Conservation (phyloP, 805 yeast genomes). For the Cyberlindnera xylosilytica region DNA sequence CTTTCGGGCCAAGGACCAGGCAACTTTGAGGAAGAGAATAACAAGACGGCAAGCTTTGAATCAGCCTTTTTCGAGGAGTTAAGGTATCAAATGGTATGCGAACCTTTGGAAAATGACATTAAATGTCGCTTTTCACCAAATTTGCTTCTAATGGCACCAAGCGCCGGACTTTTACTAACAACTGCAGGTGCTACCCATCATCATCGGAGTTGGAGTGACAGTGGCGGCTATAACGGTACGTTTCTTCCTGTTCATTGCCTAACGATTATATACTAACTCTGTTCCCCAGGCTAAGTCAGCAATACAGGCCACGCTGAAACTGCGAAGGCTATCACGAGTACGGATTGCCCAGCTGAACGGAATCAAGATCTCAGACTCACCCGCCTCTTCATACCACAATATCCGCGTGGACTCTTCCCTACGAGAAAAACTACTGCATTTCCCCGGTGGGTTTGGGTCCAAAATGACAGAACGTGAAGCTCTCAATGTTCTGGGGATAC, state of each 20-base stretch:
- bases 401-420: constrained; percentile 21
- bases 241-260: constrained; percentile 6
- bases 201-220: constrained; percentile 55
- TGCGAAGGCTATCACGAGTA: constrained; percentile 30
- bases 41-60: too few relatives aligned
- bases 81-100: too few relatives aligned
- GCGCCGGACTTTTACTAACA: too few relatives aligned
- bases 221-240: constrained; percentile 45
- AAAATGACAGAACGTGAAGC: constrained; percentile 74
- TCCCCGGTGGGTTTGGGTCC: constrained; percentile 60
- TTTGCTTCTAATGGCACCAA: too few relatives aligned
- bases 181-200: constrained; percentile 37
- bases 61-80: too few relatives aligned
- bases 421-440: constrained; percentile 33
- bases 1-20: too few relatives aligned
- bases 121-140: too few relatives aligned
- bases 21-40: too few relatives aligned
- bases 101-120: too few relatives aligned
- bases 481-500: constrained; percentile 56
- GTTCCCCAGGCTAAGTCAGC: constrained; percentile 32
- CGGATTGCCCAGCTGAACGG: constrained; percentile 41
- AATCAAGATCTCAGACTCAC: constrained; percentile 23
- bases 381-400: constrained; percentile 7
- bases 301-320: constrained; percentile 31
- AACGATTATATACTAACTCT: not conserved